These are phyloP conservation scores for Sporothrix dimorphospora DNA, from an alignment of 2,329 filamentous ascomycete genomes.

Conservation along the genomic window DNA sequence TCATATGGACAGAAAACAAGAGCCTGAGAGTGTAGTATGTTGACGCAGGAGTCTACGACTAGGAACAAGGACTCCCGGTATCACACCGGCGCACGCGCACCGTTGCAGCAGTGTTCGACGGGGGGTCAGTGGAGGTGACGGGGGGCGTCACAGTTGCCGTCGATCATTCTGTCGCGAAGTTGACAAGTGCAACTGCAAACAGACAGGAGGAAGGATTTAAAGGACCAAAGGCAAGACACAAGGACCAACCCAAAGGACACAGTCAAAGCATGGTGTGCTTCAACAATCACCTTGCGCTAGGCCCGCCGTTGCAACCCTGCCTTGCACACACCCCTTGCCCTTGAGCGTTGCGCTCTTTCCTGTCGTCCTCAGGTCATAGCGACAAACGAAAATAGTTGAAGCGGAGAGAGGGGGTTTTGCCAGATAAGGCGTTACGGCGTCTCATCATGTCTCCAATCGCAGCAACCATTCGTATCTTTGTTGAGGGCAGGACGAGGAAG, in stretches of 20 bases:
- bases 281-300: conserved; percentile 16
- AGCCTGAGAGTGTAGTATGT: too few species aligned
- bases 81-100: background rate
- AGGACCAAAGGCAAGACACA: background rate
- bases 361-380: background rate
- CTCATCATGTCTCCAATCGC: conserved; percentile 19
- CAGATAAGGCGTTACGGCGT: background rate
- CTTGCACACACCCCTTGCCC: background rate
- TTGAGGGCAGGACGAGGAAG: background rate
- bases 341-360: background rate
- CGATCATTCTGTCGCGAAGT: conserved; percentile 1
- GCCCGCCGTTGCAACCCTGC: conserved; percentile 9
- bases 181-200: background rate
- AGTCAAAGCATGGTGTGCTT: background rate
- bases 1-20: too few species aligned
- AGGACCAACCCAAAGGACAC: background rate
- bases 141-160: background rate
- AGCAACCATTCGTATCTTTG: conserved; percentile 1
- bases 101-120: background rate
- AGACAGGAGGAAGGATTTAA: background rate
- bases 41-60: background rate
- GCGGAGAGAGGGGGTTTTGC: background rate
- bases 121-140: background rate
- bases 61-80: conserved; percentile 2
- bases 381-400: background rate